Percentiles rank a stretch among this genome's conserved stretches.
phyloP scores from a whole-genome alignment of 2,329 filamentous ascomycete species.

The Lojkania enalia region DNA sequence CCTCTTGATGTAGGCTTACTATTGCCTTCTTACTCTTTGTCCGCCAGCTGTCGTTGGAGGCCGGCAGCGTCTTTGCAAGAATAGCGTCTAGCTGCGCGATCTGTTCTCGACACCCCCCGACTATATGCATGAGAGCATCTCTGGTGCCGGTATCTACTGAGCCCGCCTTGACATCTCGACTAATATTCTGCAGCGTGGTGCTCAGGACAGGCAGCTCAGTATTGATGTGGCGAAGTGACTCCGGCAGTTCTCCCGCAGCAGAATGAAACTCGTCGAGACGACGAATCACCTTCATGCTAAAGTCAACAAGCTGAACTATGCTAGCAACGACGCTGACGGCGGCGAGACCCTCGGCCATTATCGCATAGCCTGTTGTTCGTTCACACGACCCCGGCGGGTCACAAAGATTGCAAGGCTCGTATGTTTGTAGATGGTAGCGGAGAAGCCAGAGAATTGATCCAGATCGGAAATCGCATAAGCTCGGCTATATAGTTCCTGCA shows the following conservation, averaged over 20 bases:
- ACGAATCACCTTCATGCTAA: slow-evolving; percentile 4
- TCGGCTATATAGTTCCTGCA: too few relatives aligned
- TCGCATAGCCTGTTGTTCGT: too few relatives aligned
- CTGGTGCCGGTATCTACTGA: not conserved
- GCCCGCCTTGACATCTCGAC: not conserved
- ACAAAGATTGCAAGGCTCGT: too few relatives aligned
- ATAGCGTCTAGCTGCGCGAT: slow-evolving; percentile 4
- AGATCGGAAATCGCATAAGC: too few relatives aligned
- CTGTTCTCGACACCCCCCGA: slow-evolving; percentile 3
- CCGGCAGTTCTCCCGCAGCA: slow-evolving; percentile 3
- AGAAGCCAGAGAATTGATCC: too few relatives aligned
- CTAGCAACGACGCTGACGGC: slow-evolving; percentile 3
- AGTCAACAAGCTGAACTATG: slow-evolving; percentile 10
- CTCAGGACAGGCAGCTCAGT: slow-evolving; percentile 3
- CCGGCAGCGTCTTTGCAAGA: slow-evolving; percentile 5
- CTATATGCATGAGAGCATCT: slow-evolving; percentile 2
- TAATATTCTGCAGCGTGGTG: slow-evolving; percentile 4
- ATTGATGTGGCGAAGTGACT: slow-evolving; percentile 3
- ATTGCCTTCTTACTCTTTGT: slow-evolving; percentile 8
- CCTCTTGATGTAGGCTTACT: slow-evolving; percentile 10
- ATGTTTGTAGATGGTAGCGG: too few relatives aligned
- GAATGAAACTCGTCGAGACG: slow-evolving; percentile 8
- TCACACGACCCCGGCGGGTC: too few relatives aligned
- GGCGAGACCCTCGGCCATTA: slow-evolving; percentile 9
- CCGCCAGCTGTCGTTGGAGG: slow-evolving; percentile 2